Conservation (phyloP, 2,329 filamentous ascomycete genomes). For the Calonectria crousiana region DNA sequence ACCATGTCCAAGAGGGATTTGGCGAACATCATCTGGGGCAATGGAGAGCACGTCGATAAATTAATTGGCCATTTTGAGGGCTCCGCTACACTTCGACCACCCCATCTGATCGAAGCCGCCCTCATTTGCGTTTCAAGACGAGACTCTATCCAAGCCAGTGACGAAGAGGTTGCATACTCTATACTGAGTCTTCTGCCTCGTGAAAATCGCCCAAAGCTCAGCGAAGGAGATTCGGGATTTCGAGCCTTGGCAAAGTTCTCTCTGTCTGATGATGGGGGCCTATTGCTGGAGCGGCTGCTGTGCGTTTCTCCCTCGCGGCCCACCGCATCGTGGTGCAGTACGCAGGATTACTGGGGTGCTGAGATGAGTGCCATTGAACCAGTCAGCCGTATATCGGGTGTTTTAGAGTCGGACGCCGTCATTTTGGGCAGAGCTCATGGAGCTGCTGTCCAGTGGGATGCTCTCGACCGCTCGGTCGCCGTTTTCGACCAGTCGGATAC, state of each 20-base stretch:
- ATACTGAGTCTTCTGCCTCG: slow-evolving; percentile 57
- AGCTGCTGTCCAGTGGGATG: slow-evolving; percentile 58
- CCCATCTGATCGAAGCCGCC: slow-evolving; percentile 53
- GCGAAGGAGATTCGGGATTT: slow-evolving; percentile 55
- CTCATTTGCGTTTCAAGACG: slow-evolving; percentile 52
- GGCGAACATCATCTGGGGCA: slow-evolving; percentile 53
- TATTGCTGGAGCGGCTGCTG: slow-evolving; percentile 58
- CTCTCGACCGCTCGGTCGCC: neutral
- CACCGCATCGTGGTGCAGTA: slow-evolving; percentile 53
- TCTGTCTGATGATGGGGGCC: slow-evolving; percentile 58
- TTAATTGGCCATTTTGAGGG: slow-evolving; percentile 61
- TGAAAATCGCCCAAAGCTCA: slow-evolving; percentile 53
- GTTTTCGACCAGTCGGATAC: neutral
- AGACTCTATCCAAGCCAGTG: slow-evolving; percentile 50
- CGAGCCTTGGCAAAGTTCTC: slow-evolving; percentile 61
- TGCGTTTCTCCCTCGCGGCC: slow-evolving; percentile 51
- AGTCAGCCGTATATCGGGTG: slow-evolving; percentile 53
- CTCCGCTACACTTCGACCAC: slow-evolving; percentile 52
- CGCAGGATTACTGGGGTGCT: slow-evolving; percentile 54
- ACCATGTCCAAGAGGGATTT: slow-evolving; percentile 54
- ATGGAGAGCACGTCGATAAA: slow-evolving; percentile 52
- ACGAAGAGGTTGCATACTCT: slow-evolving; percentile 58
- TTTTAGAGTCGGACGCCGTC: slow-evolving; percentile 56
- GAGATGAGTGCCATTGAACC: slow-evolving; percentile 61
- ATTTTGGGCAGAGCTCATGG: slow-evolving; percentile 49